Evolutionary conservation across 441 rosid species (phyloP).

Genomic region (Kokia cookei): DNA sequence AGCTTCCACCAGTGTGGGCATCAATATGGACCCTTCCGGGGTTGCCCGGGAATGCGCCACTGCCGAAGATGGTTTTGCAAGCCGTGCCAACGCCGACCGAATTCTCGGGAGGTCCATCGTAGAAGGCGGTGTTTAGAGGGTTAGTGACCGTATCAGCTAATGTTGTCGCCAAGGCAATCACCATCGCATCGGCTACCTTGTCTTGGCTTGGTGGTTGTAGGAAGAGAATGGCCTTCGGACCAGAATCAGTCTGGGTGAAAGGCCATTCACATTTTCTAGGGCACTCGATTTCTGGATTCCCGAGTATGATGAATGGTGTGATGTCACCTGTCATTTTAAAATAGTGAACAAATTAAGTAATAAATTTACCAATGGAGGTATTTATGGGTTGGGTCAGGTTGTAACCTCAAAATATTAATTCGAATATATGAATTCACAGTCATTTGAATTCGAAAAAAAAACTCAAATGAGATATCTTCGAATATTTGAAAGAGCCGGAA

Average conservation of each 20-base stretch:
- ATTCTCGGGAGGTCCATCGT: background rate
- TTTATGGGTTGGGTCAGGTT: too few species aligned
- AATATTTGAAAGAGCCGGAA: background rate
- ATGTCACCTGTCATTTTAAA: slow-evolving; percentile 7
- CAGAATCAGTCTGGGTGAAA: slow-evolving; percentile 30
- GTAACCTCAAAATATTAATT: too few species aligned
- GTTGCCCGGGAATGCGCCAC: slow-evolving; percentile 27
- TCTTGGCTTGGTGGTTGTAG: slow-evolving; percentile 50
- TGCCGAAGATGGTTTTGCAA: slow-evolving; percentile 40
- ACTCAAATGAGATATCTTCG: background rate
- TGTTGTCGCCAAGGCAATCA: slow-evolving; percentile 44
- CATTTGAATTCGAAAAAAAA: too few species aligned
- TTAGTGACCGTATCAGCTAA: slow-evolving; percentile 40
- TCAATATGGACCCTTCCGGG: slow-evolving; percentile 36
- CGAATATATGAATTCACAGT: too few species aligned
- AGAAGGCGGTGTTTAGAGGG: slow-evolving; percentile 27
- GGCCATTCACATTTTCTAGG: slow-evolving; percentile 68
- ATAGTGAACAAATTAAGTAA: background rate
- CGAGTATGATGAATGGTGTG: slow-evolving; percentile 44
- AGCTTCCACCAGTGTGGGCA: slow-evolving; percentile 37
- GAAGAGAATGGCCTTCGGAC: slow-evolving; percentile 31
- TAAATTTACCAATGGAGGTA: background rate
- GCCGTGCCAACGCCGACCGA: slow-evolving; percentile 23
- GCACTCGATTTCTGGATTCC: slow-evolving; percentile 52
- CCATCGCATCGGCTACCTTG: slow-evolving; percentile 52